phyloP scores from a whole-genome alignment of 495 filamentous ascomycete species.

The Neohortaea acidophila region DNA sequence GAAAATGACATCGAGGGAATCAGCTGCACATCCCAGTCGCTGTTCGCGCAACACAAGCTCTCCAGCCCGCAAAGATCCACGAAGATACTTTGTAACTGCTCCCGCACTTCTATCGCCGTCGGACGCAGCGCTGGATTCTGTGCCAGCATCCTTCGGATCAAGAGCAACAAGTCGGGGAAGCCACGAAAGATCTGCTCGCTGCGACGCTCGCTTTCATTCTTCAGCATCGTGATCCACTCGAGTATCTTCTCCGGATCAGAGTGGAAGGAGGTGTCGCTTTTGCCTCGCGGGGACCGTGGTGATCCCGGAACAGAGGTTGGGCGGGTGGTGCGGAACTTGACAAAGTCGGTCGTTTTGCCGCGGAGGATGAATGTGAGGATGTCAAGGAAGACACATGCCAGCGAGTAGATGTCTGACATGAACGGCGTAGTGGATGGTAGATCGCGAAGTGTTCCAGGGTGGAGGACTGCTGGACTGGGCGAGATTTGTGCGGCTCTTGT shows the following conservation, averaged over 20 bases:
- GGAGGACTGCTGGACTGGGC: conserved; percentile 5
- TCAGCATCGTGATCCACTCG: conserved; percentile 57
- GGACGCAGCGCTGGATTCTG: conserved; percentile 22
- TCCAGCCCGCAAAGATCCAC: conserved; percentile 19
- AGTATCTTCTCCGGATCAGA: conserved; percentile 62
- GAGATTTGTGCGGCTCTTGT: conserved; percentile 3
- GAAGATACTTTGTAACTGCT: conserved; percentile 20
- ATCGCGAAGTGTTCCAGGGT: conserved; percentile 7
- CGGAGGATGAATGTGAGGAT: conserved; percentile 59
- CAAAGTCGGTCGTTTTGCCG: conserved; percentile 52
- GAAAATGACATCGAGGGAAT: no score
- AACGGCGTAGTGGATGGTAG: conserved; percentile 17
- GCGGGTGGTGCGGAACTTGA: conserved; percentile 51
- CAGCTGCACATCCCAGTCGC: conserved; percentile 7
- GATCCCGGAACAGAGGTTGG: no score
- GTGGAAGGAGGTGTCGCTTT: conserved; percentile 61
- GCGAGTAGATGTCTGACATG: conserved; percentile 58
- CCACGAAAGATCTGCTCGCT: conserved; percentile 16
- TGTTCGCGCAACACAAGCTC: conserved; percentile 11
- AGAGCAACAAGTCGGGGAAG: conserved; percentile 20
- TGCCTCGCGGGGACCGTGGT: conserved; percentile 2
- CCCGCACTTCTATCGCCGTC: conserved; percentile 20
- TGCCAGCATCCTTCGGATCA: conserved; percentile 24
- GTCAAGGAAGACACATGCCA: conserved; percentile 55
- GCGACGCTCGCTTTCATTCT: conserved; percentile 19